Evolutionary conservation across 805 yeast species (phyloP), one percentile per base, ranked within the genome.

Genomic region (Pichia cephalocereana): DNA sequence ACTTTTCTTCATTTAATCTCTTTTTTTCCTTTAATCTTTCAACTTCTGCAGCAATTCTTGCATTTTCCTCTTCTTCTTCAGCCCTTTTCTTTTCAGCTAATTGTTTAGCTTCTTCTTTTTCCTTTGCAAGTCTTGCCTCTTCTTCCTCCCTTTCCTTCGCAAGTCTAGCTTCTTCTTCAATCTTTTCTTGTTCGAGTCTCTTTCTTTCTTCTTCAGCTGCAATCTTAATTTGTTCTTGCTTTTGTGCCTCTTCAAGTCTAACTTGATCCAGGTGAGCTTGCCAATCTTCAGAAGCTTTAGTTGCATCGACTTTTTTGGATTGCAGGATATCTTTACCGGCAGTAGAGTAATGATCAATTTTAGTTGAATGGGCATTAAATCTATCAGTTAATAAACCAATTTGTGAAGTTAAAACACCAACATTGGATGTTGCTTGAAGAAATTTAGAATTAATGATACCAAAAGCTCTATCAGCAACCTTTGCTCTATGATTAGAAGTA

Each of bases 321-420:
- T 57, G 54, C 48, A 76, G 64, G 28, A 52, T 57, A 37, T 65
- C 69, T 54, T 69, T 71, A 38, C 70, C 77, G 38, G 63, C 46
- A 18, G 60, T 59, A 39, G 61, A 60, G 55, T 76, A 65, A 34
- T 61, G 50, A 14, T 63, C 55, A 50, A 76, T 64, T 52, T 72
- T 72, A 31, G 75, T 64, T 27, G 70, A 63, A 56, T 72, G 77
- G 3, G 74, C 71, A 41, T 68, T 70, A 26, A 76, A 66, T 43
- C 71, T 66, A 10, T 66, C 61, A 37, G 69, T 67, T 51, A 77
- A 63, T 18, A 65, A 62, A 41, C 69, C 71, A 44, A 76, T 70
- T 57, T 76, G 80, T 15, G 66, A 67, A 8, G 63, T 54, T 48
- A 76, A 63, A 32, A 58, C 60, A 31, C 59, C 64, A 48, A 71